Evolutionary conservation across 1,284 basidiomycete species (phyloP).

Genomic region (Meira miltonrushii): DNA sequence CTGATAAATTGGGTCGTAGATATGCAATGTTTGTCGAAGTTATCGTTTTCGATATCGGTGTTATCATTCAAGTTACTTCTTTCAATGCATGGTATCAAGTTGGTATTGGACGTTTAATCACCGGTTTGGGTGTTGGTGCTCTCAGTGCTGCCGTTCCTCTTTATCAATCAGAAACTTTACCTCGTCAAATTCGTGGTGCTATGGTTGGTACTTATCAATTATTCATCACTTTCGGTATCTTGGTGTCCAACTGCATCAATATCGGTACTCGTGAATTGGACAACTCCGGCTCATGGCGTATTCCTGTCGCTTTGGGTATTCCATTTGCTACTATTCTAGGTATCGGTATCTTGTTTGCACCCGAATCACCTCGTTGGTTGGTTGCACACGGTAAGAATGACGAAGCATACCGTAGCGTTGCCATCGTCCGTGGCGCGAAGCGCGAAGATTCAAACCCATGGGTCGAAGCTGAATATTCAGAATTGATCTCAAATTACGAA

Average conservation of each 20-base stretch:
- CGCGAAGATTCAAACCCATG: slow-evolving; percentile 39
- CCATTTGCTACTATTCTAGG: slow-evolving; percentile 66
- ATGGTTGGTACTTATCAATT: slow-evolving; percentile 59
- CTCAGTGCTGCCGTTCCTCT: slow-evolving; percentile 65
- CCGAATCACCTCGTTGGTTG: slow-evolving; percentile 69
- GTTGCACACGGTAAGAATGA: slow-evolving; percentile 58
- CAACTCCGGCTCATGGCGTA: slow-evolving; percentile 61
- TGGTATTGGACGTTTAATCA: slow-evolving; percentile 65
- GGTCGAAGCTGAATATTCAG: slow-evolving; percentile 44
- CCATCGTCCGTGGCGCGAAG: slow-evolving; percentile 59
- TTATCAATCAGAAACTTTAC: slow-evolving; percentile 72
- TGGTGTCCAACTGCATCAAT: slow-evolving; percentile 62
- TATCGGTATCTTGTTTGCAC: slow-evolving; percentile 69
- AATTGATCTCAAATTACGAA: slow-evolving; percentile 40
- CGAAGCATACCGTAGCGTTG: slow-evolving; percentile 60
- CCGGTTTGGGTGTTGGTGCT: slow-evolving; percentile 56
- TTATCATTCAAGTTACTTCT: slow-evolving; percentile 58
- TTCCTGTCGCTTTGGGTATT: slow-evolving; percentile 66
- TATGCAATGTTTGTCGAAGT: slow-evolving; percentile 69
- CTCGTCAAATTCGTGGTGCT: slow-evolving; percentile 70
- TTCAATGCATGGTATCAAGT: slow-evolving; percentile 52
- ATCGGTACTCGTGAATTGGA: slow-evolving; percentile 34
- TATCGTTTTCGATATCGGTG: slow-evolving; percentile 65
- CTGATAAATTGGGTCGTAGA: slow-evolving; percentile 66
- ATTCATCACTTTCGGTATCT: slow-evolving; percentile 71